Conservation (phyloP, 495 filamentous ascomycete genomes). For the Jackrogersella multiformis region DNA sequence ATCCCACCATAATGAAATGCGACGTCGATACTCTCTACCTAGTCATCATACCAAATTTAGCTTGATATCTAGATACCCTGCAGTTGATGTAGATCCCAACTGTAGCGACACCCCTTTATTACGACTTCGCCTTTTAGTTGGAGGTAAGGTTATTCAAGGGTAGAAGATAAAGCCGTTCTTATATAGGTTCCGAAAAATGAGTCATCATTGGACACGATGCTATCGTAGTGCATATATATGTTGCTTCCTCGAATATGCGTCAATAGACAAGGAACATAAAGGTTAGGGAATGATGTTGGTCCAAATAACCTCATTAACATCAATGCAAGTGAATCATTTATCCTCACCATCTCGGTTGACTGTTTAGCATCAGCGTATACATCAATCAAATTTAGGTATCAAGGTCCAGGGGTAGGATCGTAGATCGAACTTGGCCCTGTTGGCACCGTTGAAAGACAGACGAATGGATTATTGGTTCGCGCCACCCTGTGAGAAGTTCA, state of each 20-base stretch:
- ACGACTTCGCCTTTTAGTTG: not conserved
- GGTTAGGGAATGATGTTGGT: not conserved
- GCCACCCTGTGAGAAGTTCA: slow-evolving; percentile 72
- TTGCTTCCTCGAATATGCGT: slow-evolving; percentile 1
- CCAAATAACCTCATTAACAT: not conserved
- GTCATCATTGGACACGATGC: too few relatives aligned
- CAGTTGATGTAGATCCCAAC: not conserved
- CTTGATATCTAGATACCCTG: not conserved
- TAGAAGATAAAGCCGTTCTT: too few relatives aligned
- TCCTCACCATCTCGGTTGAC: not conserved
- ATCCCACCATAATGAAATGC: not conserved
- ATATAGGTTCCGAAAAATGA: too few relatives aligned
- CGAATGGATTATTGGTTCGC: slow-evolving; percentile 13
- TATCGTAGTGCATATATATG: not conserved
- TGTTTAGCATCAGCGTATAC: not conserved
- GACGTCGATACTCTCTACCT: not conserved
- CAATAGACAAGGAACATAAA: not conserved
- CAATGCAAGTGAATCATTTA: not conserved
- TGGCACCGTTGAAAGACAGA: not conserved
- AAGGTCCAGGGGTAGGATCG: not conserved
- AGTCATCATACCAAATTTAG: too few relatives aligned
- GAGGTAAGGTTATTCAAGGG: too few relatives aligned
- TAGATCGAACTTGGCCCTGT: not conserved
- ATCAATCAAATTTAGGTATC: not conserved
- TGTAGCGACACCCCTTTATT: not conserved